These are phyloP conservation scores for Homolaphlyctis polyrhiza DNA, from an alignment of 371 early-diverging fungal genomes.

Conservation along the genomic window DNA sequence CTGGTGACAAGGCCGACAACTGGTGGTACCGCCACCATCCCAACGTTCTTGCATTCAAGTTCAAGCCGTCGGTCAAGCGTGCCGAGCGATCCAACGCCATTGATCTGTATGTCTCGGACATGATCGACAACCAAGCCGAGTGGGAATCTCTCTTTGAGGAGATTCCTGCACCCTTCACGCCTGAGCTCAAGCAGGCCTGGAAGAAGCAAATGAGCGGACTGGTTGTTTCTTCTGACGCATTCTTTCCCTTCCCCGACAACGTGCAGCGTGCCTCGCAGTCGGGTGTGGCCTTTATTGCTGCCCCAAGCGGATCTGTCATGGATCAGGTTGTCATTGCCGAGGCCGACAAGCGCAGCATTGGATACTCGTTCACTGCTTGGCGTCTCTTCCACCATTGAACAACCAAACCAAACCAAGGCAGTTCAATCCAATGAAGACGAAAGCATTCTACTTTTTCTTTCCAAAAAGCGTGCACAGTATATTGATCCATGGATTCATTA, in stretches of 20 bases:
- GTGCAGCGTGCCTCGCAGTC: conserved; percentile 80
- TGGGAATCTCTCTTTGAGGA: conserved; percentile 72
- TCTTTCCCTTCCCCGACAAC: conserved; percentile 98
- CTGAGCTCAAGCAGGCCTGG: conserved; percentile 73
- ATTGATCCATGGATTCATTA: too few relatives aligned
- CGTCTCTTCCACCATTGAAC: conserved; percentile 92
- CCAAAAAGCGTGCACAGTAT: background rate
- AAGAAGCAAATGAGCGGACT: conserved; percentile 66
- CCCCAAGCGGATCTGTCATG: conserved; percentile 86
- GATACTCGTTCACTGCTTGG: conserved; percentile 73
- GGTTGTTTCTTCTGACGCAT: conserved; percentile 89
- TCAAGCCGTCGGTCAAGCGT: conserved; percentile 84
- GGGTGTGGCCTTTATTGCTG: conserved; percentile 86
- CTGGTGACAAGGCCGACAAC: conserved; percentile 98
- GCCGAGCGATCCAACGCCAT: conserved; percentile 96
- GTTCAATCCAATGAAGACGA: background rate
- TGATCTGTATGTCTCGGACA: conserved; percentile 84
- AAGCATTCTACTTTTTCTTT: background rate
- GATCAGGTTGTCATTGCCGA: conserved; percentile 79
- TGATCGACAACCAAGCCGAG: conserved; percentile 76
- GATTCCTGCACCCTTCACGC: conserved; percentile 75
- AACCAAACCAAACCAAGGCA: background rate
- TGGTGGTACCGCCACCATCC: conserved; percentile 97
- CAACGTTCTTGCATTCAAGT: conserved; percentile 71
- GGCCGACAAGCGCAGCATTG: conserved; percentile 80